phyloP scores from a whole-genome alignment of 495 filamentous ascomycete species.

The Clohesyomyces aquaticus region DNA sequence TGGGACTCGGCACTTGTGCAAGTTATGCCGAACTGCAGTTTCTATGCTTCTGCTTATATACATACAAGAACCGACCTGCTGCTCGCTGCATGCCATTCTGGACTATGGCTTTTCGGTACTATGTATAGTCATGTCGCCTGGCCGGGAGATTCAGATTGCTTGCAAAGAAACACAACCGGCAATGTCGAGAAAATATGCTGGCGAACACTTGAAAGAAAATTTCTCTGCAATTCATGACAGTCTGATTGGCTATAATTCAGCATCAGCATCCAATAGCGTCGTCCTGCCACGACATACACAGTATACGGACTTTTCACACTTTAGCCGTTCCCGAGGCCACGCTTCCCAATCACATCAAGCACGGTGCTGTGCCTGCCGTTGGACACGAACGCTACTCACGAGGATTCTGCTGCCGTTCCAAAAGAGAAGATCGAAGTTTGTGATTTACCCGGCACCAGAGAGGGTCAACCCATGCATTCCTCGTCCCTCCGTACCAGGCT shows the following conservation, averaged over 20 bases:
- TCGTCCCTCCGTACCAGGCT: background rate
- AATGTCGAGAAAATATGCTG: too few relatives aligned
- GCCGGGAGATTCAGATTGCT: too few relatives aligned
- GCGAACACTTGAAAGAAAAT: too few relatives aligned
- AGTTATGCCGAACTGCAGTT: slow-evolving; percentile 8
- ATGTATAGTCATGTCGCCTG: too few relatives aligned
- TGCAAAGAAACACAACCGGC: too few relatives aligned
- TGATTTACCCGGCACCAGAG: background rate
- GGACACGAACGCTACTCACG: background rate
- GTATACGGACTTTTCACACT: background rate
- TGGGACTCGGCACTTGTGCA: background rate
- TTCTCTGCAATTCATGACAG: too few relatives aligned
- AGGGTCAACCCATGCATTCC: background rate
- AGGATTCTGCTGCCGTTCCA: background rate
- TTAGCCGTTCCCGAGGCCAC: background rate
- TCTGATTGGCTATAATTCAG: background rate
- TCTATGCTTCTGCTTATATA: background rate
- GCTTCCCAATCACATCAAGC: background rate
- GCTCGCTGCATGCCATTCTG: background rate
- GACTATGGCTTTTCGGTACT: background rate
- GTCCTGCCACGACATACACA: background rate
- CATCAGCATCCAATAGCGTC: background rate
- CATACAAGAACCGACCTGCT: background rate
- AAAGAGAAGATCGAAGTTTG: background rate
- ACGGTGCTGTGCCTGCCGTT: background rate